Percentiles rank a stretch among this genome's conserved stretches.
phyloP scores from a whole-genome alignment of 2,329 filamentous ascomycete genomes.

The Colletotrichum sp. region DNA sequence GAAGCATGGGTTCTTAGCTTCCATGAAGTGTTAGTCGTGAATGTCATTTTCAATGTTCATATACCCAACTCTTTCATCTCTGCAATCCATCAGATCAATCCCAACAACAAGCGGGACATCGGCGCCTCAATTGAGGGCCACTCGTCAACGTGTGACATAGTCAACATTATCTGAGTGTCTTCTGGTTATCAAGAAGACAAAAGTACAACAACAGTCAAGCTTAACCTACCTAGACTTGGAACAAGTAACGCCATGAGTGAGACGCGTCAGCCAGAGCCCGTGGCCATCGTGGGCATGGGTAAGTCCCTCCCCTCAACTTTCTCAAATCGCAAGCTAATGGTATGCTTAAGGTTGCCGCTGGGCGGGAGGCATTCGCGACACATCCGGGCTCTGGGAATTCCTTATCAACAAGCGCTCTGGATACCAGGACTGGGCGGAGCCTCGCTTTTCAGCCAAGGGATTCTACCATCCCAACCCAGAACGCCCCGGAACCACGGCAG shows the following conservation, averaged over 20 bases:
- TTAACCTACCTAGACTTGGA: accelerated
- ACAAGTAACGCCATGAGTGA: not conserved
- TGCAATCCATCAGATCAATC: not conserved
- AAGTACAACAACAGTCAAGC: accelerated
- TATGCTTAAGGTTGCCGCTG: not conserved
- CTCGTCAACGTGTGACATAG: not conserved
- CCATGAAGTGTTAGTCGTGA: accelerated
- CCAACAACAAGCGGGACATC: not conserved
- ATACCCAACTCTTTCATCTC: accelerated
- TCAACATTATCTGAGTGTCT: not conserved
- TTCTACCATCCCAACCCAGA: not conserved
- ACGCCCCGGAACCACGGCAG: not conserved
- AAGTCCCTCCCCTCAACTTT: not conserved
- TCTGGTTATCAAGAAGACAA: not conserved
- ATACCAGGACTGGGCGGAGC: not conserved
- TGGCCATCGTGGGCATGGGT: not conserved
- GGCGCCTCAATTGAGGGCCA: not conserved
- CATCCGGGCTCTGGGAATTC: conserved; percentile 23
- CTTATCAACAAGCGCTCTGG: conserved; percentile 10
- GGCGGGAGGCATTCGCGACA: not conserved
- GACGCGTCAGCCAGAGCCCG: not conserved
- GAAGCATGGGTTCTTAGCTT: not conserved
- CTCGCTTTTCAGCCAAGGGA: not conserved
- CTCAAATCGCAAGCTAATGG: not conserved
- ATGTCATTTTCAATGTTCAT: not conserved